These are phyloP conservation scores for Ashbya aceris DNA, from an alignment of 1,139 yeast genomes.

Conservation along the genomic window DNA sequence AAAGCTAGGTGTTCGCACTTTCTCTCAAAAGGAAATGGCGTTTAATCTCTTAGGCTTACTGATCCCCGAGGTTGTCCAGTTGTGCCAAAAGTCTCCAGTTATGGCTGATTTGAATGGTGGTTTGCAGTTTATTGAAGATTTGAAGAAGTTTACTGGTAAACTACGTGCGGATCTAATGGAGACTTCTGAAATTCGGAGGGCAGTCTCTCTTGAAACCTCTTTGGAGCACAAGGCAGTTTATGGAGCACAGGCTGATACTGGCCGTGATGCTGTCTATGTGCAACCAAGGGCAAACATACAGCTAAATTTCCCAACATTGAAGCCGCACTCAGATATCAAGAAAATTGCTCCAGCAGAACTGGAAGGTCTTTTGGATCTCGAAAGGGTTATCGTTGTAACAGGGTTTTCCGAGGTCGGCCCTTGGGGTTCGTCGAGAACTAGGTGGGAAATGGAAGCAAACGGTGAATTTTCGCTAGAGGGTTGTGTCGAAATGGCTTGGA, in stretches of 20 bases:
- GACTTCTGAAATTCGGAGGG: slow-evolving; percentile 87
- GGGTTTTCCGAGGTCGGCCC: slow-evolving; percentile 99
- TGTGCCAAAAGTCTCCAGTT: slow-evolving; percentile 90
- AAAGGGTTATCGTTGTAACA: slow-evolving; percentile 84
- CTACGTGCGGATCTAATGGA: slow-evolving; percentile 76
- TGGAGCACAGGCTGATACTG: slow-evolving; percentile 85
- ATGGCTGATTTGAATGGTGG: slow-evolving; percentile 99
- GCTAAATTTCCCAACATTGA: slow-evolving; percentile 84
- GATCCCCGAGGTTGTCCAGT: slow-evolving; percentile 74
- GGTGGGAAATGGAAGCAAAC: slow-evolving; percentile 98
- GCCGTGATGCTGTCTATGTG: slow-evolving; percentile 56
- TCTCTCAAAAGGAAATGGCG: slow-evolving; percentile 98
- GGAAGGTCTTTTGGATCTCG: slow-evolving; percentile 88
- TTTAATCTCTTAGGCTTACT: slow-evolving; percentile 91
- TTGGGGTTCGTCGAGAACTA: slow-evolving; percentile 98
- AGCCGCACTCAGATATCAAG: slow-evolving; percentile 67
- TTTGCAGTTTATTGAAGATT: slow-evolving; percentile 82
- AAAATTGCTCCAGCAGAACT: slow-evolving; percentile 57
- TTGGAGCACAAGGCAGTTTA: slow-evolving; percentile 86
- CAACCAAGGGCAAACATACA: slow-evolving; percentile 89
- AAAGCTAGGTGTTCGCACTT: slow-evolving; percentile 90
- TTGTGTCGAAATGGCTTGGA: slow-evolving; percentile 99
- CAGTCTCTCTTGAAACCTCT: slow-evolving; percentile 88
- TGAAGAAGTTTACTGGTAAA: slow-evolving; percentile 77
- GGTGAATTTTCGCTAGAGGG: slow-evolving; percentile 98